Percentiles rank a stretch among this genome's conserved stretches.
Conservation (phyloP, 1,139 yeast species). For the Candida sanyaensis region DNA sequence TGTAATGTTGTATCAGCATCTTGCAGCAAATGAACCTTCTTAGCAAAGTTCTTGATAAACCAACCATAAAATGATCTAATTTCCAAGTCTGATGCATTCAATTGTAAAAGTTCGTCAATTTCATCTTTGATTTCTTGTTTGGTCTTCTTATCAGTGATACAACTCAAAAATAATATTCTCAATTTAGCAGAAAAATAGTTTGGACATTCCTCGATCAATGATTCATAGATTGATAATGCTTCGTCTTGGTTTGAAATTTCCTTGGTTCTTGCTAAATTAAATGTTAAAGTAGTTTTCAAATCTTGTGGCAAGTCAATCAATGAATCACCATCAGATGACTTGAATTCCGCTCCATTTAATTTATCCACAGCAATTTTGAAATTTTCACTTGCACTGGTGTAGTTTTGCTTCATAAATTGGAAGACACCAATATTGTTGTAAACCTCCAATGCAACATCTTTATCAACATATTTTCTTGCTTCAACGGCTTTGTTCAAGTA, state of each 20-base stretch:
- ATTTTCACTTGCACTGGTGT: constrained; percentile 36
- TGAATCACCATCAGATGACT: constrained; percentile 27
- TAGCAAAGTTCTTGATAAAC: constrained; percentile 68
- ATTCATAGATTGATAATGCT: constrained; percentile 55
- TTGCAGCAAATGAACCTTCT: constrained; percentile 54
- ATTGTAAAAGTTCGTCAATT: constrained; percentile 53
- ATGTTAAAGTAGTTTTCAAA: constrained; percentile 52
- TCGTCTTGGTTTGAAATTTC: constrained; percentile 49
- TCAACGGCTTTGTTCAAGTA: constrained; percentile 63
- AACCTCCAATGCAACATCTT: constrained; percentile 63
- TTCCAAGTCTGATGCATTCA: constrained; percentile 67
- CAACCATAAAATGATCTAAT: constrained; percentile 92
- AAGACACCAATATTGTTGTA: constrained; percentile 87
- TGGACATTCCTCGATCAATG: constrained; percentile 61
- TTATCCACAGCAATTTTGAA: constrained; percentile 53
- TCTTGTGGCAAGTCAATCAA: constrained; percentile 28
- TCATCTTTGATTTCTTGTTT: constrained; percentile 52
- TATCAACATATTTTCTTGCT: constrained; percentile 40
- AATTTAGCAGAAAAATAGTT: constrained; percentile 76
- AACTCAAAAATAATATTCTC: constrained; percentile 60
- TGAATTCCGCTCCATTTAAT: constrained; percentile 20
- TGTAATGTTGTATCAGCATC: constrained; percentile 78
- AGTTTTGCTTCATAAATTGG: constrained; percentile 66
- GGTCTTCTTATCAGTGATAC: constrained; percentile 29
- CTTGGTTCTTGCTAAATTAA: constrained; percentile 63